Percentiles rank a stretch among this genome's conserved stretches.
phyloP scores from a whole-genome alignment of 352 stramenopile genomes.

The Pythium coloratum region DNA sequence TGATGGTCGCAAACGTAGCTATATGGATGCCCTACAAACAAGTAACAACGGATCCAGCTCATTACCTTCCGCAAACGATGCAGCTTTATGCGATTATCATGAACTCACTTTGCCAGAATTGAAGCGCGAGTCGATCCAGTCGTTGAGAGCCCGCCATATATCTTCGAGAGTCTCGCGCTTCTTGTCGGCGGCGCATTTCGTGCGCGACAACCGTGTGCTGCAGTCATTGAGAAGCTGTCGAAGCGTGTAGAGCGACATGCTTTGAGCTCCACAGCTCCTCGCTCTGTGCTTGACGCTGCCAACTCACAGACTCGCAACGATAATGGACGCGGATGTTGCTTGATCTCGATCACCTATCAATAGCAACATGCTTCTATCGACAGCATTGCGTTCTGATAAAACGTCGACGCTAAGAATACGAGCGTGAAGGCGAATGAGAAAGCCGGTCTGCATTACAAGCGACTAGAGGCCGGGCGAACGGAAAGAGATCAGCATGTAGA shows the following conservation, averaged over 20 bases:
- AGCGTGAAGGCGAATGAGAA: not conserved
- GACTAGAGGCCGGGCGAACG: no score
- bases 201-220: conserved; percentile 55
- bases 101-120: conserved; percentile 52
- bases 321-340: not conserved
- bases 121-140: conserved; percentile 76
- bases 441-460: no score
- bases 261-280: not conserved
- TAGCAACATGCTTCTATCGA: not conserved
- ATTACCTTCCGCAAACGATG: not conserved
- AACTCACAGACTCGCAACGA: not conserved
- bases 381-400: not conserved
- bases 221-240: conserved; percentile 76
- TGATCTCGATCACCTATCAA: not conserved
- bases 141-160: conserved; percentile 71
- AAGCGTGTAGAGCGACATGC: conserved; percentile 77
- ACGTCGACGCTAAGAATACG: not conserved
- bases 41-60: not conserved
- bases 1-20: conserved; percentile 74
- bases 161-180: conserved; percentile 75
- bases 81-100: not conserved
- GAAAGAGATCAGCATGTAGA: not conserved
- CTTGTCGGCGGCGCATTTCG: conserved; percentile 51
- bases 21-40: conserved; percentile 57
- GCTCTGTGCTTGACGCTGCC: not conserved